Conservation (phyloP, 148 eudicot species). For the Dianthus caryophyllus region DNA sequence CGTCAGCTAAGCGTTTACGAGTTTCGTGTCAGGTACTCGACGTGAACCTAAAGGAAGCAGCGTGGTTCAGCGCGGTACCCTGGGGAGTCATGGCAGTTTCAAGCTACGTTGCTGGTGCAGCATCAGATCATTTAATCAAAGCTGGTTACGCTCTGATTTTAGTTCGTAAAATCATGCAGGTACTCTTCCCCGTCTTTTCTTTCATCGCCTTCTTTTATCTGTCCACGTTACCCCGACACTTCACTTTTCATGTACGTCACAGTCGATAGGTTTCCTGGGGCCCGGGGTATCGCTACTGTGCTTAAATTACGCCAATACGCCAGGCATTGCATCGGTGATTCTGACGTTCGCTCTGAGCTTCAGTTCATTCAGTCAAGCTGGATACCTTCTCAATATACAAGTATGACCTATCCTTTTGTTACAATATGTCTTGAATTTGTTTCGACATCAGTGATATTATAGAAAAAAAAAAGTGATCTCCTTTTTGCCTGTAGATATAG, state of each 20-base stretch:
- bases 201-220: not conserved
- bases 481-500: not conserved
- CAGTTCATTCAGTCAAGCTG: constrained; percentile 96
- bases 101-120: constrained; percentile 74
- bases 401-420: constrained; percentile 36
- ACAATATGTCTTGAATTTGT: not conserved
- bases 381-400: constrained; percentile 87
- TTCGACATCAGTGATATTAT: no score
- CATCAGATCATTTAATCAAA: constrained; percentile 71
- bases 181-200: constrained; percentile 11
- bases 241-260: not conserved
- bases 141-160: constrained; percentile 53
- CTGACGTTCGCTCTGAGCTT: constrained; percentile 73
- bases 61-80: constrained; percentile 98
- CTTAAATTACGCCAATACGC: constrained; percentile 73
- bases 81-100: constrained; percentile 97
- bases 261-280: constrained; percentile 92
- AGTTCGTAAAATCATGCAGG: constrained; percentile 93
- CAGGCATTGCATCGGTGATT: constrained; percentile 52
- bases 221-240: not conserved
- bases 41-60: constrained; percentile 87
- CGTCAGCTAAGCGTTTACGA: not conserved
- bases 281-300: constrained; percentile 83
- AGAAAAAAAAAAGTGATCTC: no score
- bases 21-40: constrained; percentile 50